Base-by-base conservation (phyloP, 2,329 filamentous ascomycete species). In the Aspergillus sp. region DNA sequence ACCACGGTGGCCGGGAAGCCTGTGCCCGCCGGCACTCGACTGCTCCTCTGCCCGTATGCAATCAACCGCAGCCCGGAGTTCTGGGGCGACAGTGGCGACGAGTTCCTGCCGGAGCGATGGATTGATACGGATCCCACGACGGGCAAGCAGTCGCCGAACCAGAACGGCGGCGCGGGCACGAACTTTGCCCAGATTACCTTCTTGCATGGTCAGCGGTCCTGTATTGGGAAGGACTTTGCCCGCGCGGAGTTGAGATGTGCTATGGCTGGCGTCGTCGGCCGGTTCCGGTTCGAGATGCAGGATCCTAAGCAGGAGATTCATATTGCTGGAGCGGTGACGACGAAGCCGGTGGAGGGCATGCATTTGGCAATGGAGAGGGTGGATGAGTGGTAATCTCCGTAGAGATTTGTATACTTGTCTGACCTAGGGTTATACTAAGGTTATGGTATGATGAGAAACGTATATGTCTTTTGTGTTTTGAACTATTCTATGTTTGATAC, bases 101-200 rank as follows among this genome's bases (percentile, higher is more conserved):
- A 79, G 38, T 95, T 95, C 72, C 76, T 83, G 40, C 89, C 89
- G 0, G 87, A 89, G 35, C 75, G 87, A 9, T 91, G 86, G 86
- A 74, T 84, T 69, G 44, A 73, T 61, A 30, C 74, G 69, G 27
- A 78, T 72, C 36, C 36, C 5, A 45, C 83, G 80, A 73, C 81
- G 54, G 74, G 71, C 2, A 56, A 64, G 3, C 61, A 45, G 4
- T 52, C 57, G 3, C 72, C 73, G 4, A 81, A 81, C 47, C 80
- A 79, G 46, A 80, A 78, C 29, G 67, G 67, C 2, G 66, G 67
- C 0, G 64, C 67, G 2, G 54, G 56, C 10, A 68, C 60, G 1
- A 69, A 69, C 41, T 69, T 60, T 39, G 64, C 64, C 1, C 61
- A 65, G 47, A 65, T 69, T 32, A 68, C 65, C 0, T 71, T 69